Percentiles rank a stretch among this genome's conserved stretches.
Evolutionary conservation across 495 filamentous ascomycete species (phyloP).

Genomic region (Tetracladium marchalianum): DNA sequence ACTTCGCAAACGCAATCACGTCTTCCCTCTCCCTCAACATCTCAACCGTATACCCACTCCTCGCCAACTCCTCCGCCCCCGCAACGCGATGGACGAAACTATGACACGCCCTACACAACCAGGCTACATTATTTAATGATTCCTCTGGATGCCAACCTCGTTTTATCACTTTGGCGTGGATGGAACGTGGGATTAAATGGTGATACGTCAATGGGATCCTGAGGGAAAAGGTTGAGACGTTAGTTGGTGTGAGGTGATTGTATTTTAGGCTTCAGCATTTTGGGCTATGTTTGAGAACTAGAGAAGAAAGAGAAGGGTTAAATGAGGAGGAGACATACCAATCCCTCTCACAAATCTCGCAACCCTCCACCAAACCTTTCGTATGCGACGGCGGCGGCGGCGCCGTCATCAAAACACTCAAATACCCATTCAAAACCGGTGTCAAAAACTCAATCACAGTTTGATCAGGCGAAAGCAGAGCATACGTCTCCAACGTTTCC

Average conservation of each 20-base stretch:
- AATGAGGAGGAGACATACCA: constrained; percentile 26
- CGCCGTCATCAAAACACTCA: constrained; percentile 38
- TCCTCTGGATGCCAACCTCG: constrained; percentile 72
- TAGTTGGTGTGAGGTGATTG: too few relatives aligned
- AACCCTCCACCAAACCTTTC: constrained; percentile 37
- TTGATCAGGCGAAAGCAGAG: constrained; percentile 24
- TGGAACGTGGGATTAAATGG: constrained; percentile 67
- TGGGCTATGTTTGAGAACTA: too few relatives aligned
- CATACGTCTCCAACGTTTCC: constrained; percentile 17
- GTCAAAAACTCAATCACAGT: constrained; percentile 45
- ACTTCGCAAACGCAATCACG: constrained; percentile 57
- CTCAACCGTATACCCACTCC: constrained; percentile 64
- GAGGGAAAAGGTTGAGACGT: too few relatives aligned
- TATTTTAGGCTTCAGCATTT: too few relatives aligned
- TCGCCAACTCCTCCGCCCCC: constrained; percentile 70
- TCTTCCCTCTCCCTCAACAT: constrained; percentile 59
- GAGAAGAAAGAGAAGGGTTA: too few relatives aligned
- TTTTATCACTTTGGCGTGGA: constrained; percentile 72
- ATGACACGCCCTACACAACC: constrained; percentile 85
- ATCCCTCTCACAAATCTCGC: constrained; percentile 73
- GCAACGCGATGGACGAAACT: constrained; percentile 71
- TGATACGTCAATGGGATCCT: constrained; percentile 67
- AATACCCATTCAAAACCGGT: constrained; percentile 50
- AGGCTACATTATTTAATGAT: constrained; percentile 72
- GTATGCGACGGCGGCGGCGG: constrained; percentile 53